Evolutionary conservation across 2,329 filamentous ascomycete genomes (phyloP).

Genomic region (Delphinella strobiligena): DNA sequence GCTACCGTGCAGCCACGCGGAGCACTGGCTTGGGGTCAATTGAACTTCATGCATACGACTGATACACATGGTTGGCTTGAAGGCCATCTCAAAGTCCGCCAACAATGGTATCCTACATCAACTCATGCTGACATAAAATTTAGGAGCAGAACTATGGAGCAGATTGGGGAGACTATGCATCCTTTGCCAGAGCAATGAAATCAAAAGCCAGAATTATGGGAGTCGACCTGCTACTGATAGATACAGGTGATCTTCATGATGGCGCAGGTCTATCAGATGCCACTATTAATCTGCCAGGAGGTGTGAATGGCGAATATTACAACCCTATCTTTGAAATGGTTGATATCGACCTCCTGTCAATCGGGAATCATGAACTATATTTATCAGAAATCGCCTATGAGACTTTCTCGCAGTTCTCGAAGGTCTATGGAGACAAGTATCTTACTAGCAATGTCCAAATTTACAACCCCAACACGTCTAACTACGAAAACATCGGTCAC

Average conservation of each 20-base stretch:
- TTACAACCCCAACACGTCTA: conserved; percentile 28
- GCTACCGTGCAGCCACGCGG: conserved; percentile 24
- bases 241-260: conserved; percentile 56
- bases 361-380: conserved; percentile 56
- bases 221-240: conserved; percentile 49
- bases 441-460: conserved; percentile 43
- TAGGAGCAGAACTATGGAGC: conserved; percentile 53
- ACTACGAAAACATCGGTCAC: conserved; percentile 34
- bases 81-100: conserved; percentile 27
- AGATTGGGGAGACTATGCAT: conserved; percentile 55
- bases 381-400: conserved; percentile 50
- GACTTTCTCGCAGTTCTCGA: conserved; percentile 47
- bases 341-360: conserved; percentile 42
- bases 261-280: conserved; percentile 52
- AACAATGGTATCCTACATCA: neutral
- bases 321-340: conserved; percentile 41
- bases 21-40: conserved; percentile 48
- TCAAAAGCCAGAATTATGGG: conserved; percentile 42
- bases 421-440: conserved; percentile 43
- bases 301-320: conserved; percentile 43
- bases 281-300: conserved; percentile 23
- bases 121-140: too few relatives aligned
- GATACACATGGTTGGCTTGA: conserved; percentile 44
- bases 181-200: conserved; percentile 49
- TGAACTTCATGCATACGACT: conserved; percentile 56